These are phyloP conservation scores for Abrus precatorius DNA, from an alignment of 306 rosid genomes.

Conservation along the genomic window DNA sequence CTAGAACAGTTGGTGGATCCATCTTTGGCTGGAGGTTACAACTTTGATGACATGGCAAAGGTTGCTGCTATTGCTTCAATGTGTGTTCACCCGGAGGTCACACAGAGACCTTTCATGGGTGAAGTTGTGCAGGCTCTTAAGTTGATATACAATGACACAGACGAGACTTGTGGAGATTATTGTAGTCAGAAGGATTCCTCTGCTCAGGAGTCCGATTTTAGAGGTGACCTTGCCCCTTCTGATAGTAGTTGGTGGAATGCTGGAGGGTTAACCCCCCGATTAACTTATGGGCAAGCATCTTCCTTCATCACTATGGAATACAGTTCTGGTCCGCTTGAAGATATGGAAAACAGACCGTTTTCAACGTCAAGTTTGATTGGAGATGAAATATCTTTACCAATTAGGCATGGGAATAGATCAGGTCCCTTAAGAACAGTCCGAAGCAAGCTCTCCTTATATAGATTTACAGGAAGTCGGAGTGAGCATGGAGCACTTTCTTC, in stretches of 20 bases:
- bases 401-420: conserved; percentile 91
- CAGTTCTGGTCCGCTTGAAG: conserved; percentile 95
- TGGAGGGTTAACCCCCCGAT: conserved; percentile 81
- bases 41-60: conserved; percentile 94
- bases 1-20: conserved; percentile 92
- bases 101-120: conserved; percentile 96
- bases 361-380: conserved; percentile 82
- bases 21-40: conserved; percentile 75
- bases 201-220: conserved; percentile 81
- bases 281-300: conserved; percentile 83
- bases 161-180: conserved; percentile 83
- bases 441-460: conserved; percentile 77
- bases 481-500: conserved; percentile 84
- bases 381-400: conserved; percentile 76
- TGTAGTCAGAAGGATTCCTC: conserved; percentile 91
- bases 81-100: conserved; percentile 95
- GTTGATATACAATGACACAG: conserved; percentile 85
- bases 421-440: conserved; percentile 89
- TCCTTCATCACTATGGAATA: conserved; percentile 94
- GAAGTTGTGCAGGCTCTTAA: conserved; percentile 98
- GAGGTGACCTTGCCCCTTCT: conserved; percentile 80
- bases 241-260: conserved; percentile 98
- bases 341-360: conserved; percentile 84
- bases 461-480: conserved; percentile 84
- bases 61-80: conserved; percentile 97